These are phyloP conservation scores for Rutstroemia sp. DNA, from an alignment of 2,329 filamentous ascomycete genomes.

Conservation along the genomic window DNA sequence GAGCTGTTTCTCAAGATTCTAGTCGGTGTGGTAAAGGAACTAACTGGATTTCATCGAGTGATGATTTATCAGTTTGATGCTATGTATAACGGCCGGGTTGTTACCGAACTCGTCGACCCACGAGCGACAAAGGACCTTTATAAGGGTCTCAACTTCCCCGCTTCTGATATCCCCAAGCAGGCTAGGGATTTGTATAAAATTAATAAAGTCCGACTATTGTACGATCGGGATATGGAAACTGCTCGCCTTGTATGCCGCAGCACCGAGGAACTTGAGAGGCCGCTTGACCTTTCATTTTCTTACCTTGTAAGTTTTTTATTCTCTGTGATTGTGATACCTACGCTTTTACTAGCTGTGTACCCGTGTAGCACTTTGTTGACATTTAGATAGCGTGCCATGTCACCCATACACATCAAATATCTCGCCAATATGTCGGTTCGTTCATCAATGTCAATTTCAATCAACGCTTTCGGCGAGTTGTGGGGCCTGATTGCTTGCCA, in stretches of 20 bases:
- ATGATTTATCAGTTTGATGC: slow-evolving; percentile 91
- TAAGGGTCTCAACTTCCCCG: slow-evolving; percentile 82
- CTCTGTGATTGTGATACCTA: background rate
- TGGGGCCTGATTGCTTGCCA: slow-evolving; percentile 89
- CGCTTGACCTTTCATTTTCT: slow-evolving; percentile 64
- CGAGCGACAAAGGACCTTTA: slow-evolving; percentile 74
- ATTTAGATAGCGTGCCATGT: slow-evolving; percentile 61
- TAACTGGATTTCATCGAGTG: slow-evolving; percentile 85
- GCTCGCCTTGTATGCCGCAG: slow-evolving; percentile 76
- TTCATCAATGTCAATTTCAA: slow-evolving; percentile 92
- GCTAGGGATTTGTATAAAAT: slow-evolving; percentile 83
- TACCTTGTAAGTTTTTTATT: slow-evolving; percentile 44
- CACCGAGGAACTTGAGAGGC: slow-evolving; percentile 62
- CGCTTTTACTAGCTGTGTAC: background rate
- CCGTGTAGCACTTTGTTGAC: background rate
- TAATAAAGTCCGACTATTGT: slow-evolving; percentile 82
- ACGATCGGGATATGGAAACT: slow-evolving; percentile 75
- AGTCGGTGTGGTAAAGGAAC: slow-evolving; percentile 78
- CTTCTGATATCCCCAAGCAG: slow-evolving; percentile 81
- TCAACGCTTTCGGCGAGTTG: slow-evolving; percentile 76
- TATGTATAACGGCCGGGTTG: slow-evolving; percentile 75
- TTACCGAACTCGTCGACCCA: slow-evolving; percentile 80
- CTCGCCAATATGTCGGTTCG: slow-evolving; percentile 82
- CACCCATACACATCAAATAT: slow-evolving; percentile 83
- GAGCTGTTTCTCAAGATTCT: slow-evolving; percentile 72